Conservation (phyloP, 75 land plant genomes). For the Sequoia sempervirens region DNA sequence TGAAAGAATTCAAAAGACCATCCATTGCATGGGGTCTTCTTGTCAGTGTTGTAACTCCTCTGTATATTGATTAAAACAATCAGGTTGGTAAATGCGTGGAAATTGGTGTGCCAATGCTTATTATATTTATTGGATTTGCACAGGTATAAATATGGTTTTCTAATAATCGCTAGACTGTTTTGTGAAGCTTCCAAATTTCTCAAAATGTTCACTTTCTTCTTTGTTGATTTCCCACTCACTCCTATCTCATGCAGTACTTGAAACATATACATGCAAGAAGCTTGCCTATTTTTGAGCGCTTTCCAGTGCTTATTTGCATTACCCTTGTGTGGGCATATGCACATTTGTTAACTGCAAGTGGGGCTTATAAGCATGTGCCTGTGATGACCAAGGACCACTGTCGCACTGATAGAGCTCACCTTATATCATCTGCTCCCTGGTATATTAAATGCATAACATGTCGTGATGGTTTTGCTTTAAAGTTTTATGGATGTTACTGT, state of each 20-base stretch:
- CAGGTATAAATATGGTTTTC: conserved; percentile 30
- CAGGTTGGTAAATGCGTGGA: conserved; percentile 94
- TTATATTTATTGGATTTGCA: conserved; percentile 62
- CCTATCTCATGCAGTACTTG: conserved; percentile 46
- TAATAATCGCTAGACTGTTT: neutral
- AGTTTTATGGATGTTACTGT: neutral
- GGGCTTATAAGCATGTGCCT: conserved; percentile 59
- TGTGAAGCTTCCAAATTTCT: neutral
- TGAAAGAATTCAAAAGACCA: neutral
- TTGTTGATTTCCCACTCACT: neutral
- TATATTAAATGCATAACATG: neutral
- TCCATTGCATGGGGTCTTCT: neutral
- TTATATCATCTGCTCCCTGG: conserved; percentile 80
- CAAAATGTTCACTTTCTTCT: neutral
- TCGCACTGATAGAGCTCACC: conserved; percentile 77
- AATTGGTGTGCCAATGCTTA: conserved; percentile 80
- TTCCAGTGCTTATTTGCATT: conserved; percentile 62
- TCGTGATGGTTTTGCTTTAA: neutral
- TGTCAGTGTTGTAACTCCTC: neutral
- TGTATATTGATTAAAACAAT: neutral
- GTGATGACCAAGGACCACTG: conserved; percentile 58
- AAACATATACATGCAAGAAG: conserved; percentile 44
- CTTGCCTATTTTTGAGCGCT: conserved; percentile 77
- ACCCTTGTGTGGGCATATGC: conserved; percentile 71
- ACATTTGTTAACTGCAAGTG: conserved; percentile 67